Base-by-base conservation (phyloP, 2,329 filamentous ascomycete species). In the Rosellinia necatrix region DNA sequence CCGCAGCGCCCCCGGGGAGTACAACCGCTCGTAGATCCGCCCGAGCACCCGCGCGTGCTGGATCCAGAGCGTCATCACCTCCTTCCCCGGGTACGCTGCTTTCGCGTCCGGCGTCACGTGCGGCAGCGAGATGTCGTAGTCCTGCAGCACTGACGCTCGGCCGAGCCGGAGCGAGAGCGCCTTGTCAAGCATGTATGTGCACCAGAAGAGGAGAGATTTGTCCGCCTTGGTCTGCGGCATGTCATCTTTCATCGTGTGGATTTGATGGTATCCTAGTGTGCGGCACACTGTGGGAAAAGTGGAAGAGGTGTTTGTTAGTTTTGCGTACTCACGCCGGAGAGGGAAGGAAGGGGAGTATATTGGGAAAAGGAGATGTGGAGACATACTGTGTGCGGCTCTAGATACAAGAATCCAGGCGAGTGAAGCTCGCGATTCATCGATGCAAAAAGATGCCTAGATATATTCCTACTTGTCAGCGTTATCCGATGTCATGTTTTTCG, bases 161-260 rank as follows among this genome's bases (percentile, higher is more conserved):
- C 83, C 83, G 3, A 86, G 70, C 2, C 81, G 76, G 3, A 86
- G 74, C 0, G 81, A 80, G 15, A 86, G 70, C 15, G 76, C 76
- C 56, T 81, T 84, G 57, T 85, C 79, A 13, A 85, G 70, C 42
- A 80, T 76, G 60, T 86, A 86, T 0, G 81, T 70, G 32, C 72
- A 75, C 84, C 83, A 87, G 64, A 87, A 87, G 7, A 85, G 64
- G 1, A 74, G 61, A 1, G 67, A 71, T 61, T 74, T 75, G 64
- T 69, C 62, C 2, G 67, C 61, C 13, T 66, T 64, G 37, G 65
- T 67, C 7, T 66, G 63, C 0, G 66, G 59, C 19, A 54, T 58
- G 55, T 66, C 66, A 47, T 66, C 57, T 27, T 59, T 64, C 62
- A 59, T 70, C 24, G 66, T 65, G 8, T 67, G 60, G 37, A 64